Evolutionary conservation across 129 eudicot species (phyloP).

Genomic region (Heracleum sosnowskyi): DNA sequence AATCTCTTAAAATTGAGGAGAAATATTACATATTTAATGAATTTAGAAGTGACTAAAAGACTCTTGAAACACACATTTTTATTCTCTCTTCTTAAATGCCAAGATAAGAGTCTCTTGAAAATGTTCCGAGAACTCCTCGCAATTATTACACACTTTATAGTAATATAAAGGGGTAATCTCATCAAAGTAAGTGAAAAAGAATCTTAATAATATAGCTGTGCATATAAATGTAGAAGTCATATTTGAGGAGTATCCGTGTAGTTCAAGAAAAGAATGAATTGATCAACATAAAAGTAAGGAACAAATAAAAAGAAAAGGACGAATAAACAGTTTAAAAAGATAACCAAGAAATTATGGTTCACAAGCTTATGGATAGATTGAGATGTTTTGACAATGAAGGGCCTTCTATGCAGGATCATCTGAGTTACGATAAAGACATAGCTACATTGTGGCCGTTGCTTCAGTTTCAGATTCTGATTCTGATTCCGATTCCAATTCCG

Average conservation of each 20-base stretch:
- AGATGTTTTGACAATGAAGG: not conserved
- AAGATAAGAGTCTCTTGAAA: no score
- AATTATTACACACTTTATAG: not conserved
- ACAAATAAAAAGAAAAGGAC: not conserved
- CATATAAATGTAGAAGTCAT: not conserved
- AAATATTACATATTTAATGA: no score
- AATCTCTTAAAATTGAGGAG: no score
- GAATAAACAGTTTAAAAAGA: not conserved
- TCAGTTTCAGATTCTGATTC: slow-evolving; percentile 6
- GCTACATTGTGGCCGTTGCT: not conserved
- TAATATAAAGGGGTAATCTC: not conserved
- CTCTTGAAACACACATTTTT: no score
- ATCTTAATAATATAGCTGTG: not conserved
- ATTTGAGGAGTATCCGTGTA: not conserved
- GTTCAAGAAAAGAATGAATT: slow-evolving; percentile 1
- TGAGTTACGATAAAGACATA: not conserved
- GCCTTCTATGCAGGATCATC: not conserved
- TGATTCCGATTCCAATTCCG: slow-evolving; percentile 18
- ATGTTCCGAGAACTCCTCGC: no score
- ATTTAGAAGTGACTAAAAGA: no score
- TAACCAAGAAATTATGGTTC: not conserved
- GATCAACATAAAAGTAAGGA: not conserved
- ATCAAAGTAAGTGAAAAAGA: not conserved
- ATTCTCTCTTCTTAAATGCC: no score
- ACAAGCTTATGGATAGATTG: not conserved